Evolutionary conservation across 306 rosid species (phyloP), one percentile per base, ranked within the genome.

Genomic region (Cucumis hystrix): DNA sequence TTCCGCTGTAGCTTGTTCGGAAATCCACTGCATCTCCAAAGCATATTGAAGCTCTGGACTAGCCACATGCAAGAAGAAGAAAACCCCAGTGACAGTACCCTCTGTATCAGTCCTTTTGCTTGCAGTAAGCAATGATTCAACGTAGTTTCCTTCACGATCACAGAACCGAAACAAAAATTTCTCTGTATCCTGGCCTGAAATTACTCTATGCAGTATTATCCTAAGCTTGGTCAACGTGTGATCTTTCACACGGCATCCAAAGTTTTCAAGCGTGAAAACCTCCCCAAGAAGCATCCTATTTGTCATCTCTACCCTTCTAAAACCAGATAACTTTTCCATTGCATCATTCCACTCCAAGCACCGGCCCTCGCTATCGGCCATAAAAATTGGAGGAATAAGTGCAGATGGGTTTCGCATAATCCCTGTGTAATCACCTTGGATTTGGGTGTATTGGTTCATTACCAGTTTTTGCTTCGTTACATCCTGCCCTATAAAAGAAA

Each of bases 321-420:
- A 78, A 67, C 88, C 84, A 75, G 86, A 85, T 58, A 85, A 28
- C 4, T 80, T 78, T 75, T 85, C 86, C 83, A 85, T 82, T 65
- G 88, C 86, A 55, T 78, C 79, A 62, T 85, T 85, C 84, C 88
- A 85, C 75, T 85, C 84, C 77, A 71, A 78, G 82, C 86, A 85
- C 52, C 66, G 84, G 39, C 82, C 77, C 30, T 85, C 75, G 74
- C 80, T 84, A 45, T 85, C 82, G 4, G 81, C 70, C 88, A 85
- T 79, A 78, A 85, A 85, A 74, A 78, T 85, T 10, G 88, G 86
- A 85, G 86, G 86, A 75, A 82, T 82, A 25, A 85, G 82, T 18
- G 84, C 79, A 66, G 86, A 85, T 18, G 88, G 88, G 74, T 71
- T 85, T 21, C 68, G 80, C 67, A 85, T 77, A 54, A 85, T 82